A percentile compares a stretch with the other conserved stretches of the same genome.
Conservation (phyloP, 1,284 basidiomycete species). For the Cystobasidium pallidum region DNA sequence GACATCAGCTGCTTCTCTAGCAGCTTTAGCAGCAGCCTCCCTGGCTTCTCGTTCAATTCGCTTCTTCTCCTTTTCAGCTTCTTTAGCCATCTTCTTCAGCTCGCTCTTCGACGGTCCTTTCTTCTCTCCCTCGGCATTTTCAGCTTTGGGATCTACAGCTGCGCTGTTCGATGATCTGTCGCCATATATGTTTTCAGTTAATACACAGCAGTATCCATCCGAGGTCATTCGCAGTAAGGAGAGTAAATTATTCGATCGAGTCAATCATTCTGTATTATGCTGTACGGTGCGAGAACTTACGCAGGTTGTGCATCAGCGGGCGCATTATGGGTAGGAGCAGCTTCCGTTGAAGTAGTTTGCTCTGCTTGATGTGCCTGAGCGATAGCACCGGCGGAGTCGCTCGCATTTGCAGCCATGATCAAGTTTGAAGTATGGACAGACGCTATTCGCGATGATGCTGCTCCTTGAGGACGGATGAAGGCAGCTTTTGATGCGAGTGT, state of each 20-base stretch:
- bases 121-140: constrained; percentile 29
- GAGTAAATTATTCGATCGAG: constrained; percentile 13
- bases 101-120: constrained; percentile 76
- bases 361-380: constrained; percentile 38
- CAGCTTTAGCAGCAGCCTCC: constrained; percentile 73
- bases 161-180: constrained; percentile 35
- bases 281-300: constrained; percentile 7
- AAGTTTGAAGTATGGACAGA: not conserved
- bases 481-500: not conserved
- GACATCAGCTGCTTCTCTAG: constrained; percentile 72
- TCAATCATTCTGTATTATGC: constrained; percentile 11
- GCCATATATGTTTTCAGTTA: not conserved
- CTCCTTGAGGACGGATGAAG: not conserved
- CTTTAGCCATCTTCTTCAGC: constrained; percentile 89
- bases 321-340: constrained; percentile 39
- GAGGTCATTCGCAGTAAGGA: not conserved
- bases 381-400: constrained; percentile 28
- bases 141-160: constrained; percentile 31
- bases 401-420: constrained; percentile 11
- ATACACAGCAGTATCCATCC: not conserved
- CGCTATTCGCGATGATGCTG: not conserved
- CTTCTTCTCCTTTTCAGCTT: constrained; percentile 73
- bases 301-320: constrained; percentile 39
- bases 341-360: constrained; percentile 14
- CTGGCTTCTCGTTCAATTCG: constrained; percentile 81